Evolutionary conservation across 352 stramenopile species (phyloP), one percentile per base, ranked within the genome.

Genomic region (Pythium apleroticum): DNA sequence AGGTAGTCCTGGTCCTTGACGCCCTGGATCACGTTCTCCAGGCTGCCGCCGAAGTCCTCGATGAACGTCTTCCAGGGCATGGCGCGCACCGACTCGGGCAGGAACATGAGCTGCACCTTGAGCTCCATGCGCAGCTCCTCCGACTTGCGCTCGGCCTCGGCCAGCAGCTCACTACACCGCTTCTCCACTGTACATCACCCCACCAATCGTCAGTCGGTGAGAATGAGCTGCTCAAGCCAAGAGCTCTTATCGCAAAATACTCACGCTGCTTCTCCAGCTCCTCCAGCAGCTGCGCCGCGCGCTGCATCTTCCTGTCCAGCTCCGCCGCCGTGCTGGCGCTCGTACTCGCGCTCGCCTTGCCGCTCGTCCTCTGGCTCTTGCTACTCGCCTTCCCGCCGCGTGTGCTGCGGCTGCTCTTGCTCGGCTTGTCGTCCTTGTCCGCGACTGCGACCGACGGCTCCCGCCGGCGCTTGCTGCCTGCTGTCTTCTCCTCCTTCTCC

Each of bases 41-140:
- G 70, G 59, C 83, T 81, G 43, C 85, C 85, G 39, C 77, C 80
- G 68, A 88, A 92, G 65, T 92, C 81, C n/a, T 85, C 77, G 43
- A 83, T 86, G 63, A 93, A 91, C 41, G 77, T 90, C 65, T 86
- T 88, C 83, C 83, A 91, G 15, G 81, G 74, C 83, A 93, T 91
- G 60, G 77, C 72, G 25, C 81, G 83, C 66, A 93, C 83, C 6
- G 80, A 74, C 54, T 90, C 77, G 20, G 85, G 85, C 17, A 93
- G 61, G 33, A 76, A 89, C 60, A 92, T 75, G 70, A 93, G 73
- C 73, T 93, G 81, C 68, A 93, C 77, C 35, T 90, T 89, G 31
- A 93, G 74, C 60, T 91, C 83, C 75, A 89, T 84, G 58, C 80
- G 67, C 27, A 93, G 70, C 30, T 93, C 85, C 31, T 82, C 71